Evolutionary conservation across 2,329 filamentous ascomycete genomes (phyloP), one percentile per base, ranked within the genome.

Genomic region (Ampelomyces quisqualis): DNA sequence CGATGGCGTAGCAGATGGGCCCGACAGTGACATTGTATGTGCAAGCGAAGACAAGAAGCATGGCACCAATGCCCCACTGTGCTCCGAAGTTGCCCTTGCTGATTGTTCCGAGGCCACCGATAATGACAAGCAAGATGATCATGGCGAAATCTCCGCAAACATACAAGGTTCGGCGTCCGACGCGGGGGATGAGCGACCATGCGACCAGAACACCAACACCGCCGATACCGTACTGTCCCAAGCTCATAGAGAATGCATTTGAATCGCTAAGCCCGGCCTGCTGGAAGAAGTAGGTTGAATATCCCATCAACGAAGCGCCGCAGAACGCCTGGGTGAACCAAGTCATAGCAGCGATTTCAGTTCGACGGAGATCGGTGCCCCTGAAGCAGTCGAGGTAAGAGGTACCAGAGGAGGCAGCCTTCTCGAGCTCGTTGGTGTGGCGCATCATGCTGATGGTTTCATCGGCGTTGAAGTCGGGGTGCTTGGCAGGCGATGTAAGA

Each of bases 1-100:
- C 89, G 9, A 95, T 79, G 0, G 88, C 91, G 71, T 94, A 95
- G 69, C 86, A 90, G 7, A 95, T 88, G 0, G 90, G 93, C 17
- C 90, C 90, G 29, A 95, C 88, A 0, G 86, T 87, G 37, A 89
- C 75, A 66, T 95, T 88, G 70, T 95, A 96, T 60, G 85, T 81
- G 29, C 91, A 72, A 0, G 89, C 62, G 33, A 65, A 67, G 34
- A 64, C 40, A 4, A 69, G 46, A 10, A 67, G 49, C 49, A 67
- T 60, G 17, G 58, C 59, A 21, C 64, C 67, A 19, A 65, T 60
- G 10, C 51, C 57, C 65, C 65, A 69, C 30, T 64, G 57, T 52
- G 87, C 77, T 1, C 70, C 58, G 0, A 77, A 70, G 39, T 65
- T 64, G 28, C 48, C 53, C 27, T 40, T 47, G 2, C 69, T 68